Percentiles rank a stretch among this genome's conserved stretches.
These are phyloP conservation scores for Rhizodiscina lignyota DNA, from an alignment of 495 filamentous ascomycete species.

Conservation along the genomic window DNA sequence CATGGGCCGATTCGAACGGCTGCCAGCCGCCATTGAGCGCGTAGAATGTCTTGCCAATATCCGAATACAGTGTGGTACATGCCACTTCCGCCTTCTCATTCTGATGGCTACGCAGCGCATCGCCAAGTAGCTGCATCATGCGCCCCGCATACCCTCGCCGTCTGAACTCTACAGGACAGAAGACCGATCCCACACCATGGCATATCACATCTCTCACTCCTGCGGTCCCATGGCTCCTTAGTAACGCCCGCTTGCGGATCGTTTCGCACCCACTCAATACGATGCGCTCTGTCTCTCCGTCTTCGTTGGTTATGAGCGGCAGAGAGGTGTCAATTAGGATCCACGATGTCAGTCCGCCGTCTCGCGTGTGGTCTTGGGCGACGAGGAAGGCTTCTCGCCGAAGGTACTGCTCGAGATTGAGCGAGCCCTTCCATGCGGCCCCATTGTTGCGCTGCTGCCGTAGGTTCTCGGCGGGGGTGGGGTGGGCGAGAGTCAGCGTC, in stretches of 20 bases:
- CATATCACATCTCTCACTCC: conserved; percentile 51
- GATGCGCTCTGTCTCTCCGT: too few species aligned
- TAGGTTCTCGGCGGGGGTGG: conserved; percentile 46
- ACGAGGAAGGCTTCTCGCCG: conserved; percentile 56
- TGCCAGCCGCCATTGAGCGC: too few species aligned
- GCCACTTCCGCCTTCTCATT: conserved; percentile 26
- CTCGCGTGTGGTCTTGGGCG: conserved; percentile 45
- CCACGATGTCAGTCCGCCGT: conserved; percentile 80
- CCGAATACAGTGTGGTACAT: conserved; percentile 73
- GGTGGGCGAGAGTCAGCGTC: conserved; percentile 46
- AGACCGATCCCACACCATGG: conserved; percentile 78
- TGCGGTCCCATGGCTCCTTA: conserved; percentile 25
- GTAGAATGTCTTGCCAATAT: conserved; percentile 96
- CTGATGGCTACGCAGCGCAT: conserved; percentile 34
- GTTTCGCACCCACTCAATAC: conserved; percentile 74
- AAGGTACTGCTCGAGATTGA: conserved; percentile 55
- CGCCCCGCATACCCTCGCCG: conserved; percentile 65
- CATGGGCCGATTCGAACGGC: conserved; percentile 52
- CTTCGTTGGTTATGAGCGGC: too few species aligned
- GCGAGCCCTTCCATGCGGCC: conserved; percentile 49
- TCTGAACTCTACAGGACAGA: conserved; percentile 53
- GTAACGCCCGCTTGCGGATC: conserved; percentile 55
- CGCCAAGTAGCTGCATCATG: conserved; percentile 43
- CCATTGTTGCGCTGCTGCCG: conserved; percentile 54
- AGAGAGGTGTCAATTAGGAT: conserved; percentile 47